Evolutionary conservation across 371 early-diverging fungal species (phyloP), one percentile per base, ranked within the genome.

Genomic region (Apophysomyces trapeziformis): DNA sequence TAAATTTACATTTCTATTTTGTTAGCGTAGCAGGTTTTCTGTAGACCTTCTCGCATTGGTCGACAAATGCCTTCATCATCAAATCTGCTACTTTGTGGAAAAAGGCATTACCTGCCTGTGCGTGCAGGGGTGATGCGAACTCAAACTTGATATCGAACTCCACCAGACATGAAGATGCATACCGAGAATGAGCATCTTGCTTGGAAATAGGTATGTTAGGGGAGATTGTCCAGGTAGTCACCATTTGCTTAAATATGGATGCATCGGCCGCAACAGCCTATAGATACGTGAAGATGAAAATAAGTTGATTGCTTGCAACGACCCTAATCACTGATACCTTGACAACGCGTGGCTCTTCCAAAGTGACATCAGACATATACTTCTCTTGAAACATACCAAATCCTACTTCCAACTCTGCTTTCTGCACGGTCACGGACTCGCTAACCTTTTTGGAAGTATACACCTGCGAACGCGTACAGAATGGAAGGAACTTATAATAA

Each of bases 101-200:
- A 76, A 95, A 95, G 32, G 92, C 69, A 14, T 79, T 76, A 0
- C 93, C 88, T 14, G 91, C 80, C 63, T 88, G 90, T 13, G 92
- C 89, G 72, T 95, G 91, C 5, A 95, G 58, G 9, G 89, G 83
- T 0, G 92, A 91, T 35, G 86, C 77, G 72, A 95, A 93, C 68
- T 93, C 90, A 74, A 93, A 95, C n/a, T 78, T 69, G 39, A 95
- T 89, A 41, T 79, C 66, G 71, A 93, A 93, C 68, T 91, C 90
- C 2, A 93, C 85, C 68, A 72, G 74, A 69, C 90, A 90, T 11
- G 82, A 71, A 0, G 88, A 85, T 56, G 83, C 84, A 44, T 84
- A 74, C 9, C 21, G 4, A 9, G 54, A 6, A 68, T 66, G 64
- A 39, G 38, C 38, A 39, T 0, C 14, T 44, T 16, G 32, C n/a